Conservation (phyloP, 805 yeast genomes). For the Cyberlindnera americana region DNA sequence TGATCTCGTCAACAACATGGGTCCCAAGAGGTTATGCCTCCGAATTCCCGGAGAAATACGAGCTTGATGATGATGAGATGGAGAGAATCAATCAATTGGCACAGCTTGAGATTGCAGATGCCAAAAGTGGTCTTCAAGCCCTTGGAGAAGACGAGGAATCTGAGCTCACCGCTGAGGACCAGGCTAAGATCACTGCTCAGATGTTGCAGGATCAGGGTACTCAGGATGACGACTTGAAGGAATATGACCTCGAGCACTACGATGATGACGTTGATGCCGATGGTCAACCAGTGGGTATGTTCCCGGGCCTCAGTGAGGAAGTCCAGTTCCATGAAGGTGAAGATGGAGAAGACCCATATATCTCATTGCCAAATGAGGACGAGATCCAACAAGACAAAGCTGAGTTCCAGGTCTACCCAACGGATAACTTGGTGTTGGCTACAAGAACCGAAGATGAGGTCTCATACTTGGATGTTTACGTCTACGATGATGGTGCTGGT, state of each 20-base stretch:
- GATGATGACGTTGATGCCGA: constrained; percentile 60
- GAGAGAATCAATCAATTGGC: constrained; percentile 86
- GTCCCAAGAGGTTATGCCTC: constrained; percentile 95
- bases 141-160: constrained; percentile 28
- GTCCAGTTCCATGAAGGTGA: constrained; percentile 53
- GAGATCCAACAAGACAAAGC: constrained; percentile 74
- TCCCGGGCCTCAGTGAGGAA: constrained; percentile 66
- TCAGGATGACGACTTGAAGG: constrained; percentile 81
- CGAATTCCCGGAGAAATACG: constrained; percentile 87
- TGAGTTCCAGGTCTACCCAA: constrained; percentile 82
- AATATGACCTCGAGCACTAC: constrained; percentile 80
- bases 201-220: constrained; percentile 45
- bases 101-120: constrained; percentile 74
- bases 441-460: constrained; percentile 96
- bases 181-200: constrained; percentile 18
- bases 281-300: constrained; percentile 58
- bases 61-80: constrained; percentile 88
- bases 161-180: constrained; percentile 25
- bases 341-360: constrained; percentile 41
- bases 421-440: constrained; percentile 85
- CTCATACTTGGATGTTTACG: constrained; percentile 87
- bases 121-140: constrained; percentile 57
- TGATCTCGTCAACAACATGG: constrained; percentile 94
- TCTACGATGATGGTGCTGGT: constrained; percentile 91
- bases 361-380: constrained; percentile 42